These are phyloP conservation scores for Aureococcus anophagefferens DNA, from an alignment of 108 stramenopile species.

Conservation along the genomic window DNA sequence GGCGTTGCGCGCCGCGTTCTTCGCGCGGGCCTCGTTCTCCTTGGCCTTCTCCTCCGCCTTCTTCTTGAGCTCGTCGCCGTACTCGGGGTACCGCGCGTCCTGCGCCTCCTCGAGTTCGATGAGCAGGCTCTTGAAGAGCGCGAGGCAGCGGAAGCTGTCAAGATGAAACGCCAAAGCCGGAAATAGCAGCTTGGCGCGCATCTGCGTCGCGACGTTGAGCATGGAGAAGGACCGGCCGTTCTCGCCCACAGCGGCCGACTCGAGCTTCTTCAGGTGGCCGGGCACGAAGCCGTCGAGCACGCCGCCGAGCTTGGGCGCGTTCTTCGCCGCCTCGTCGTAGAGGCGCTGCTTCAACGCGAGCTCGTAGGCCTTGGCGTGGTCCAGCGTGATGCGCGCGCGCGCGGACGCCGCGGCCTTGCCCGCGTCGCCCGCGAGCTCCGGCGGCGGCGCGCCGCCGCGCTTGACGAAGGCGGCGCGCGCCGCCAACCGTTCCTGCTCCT, in stretches of 20 bases:
- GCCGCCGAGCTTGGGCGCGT: conserved; percentile 53
- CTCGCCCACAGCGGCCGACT: neutral
- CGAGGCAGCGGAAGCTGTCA: conserved; percentile 87
- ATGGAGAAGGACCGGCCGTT: neutral
- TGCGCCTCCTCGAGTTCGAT: conserved; percentile 77
- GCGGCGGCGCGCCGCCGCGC: neutral
- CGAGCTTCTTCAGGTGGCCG: conserved; percentile 49
- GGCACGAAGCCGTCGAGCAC: conserved; percentile 15
- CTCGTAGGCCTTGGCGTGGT: conserved; percentile 93
- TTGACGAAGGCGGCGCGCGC: neutral
- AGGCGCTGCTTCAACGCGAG: conserved; percentile 73
- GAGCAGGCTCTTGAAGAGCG: conserved; percentile 90
- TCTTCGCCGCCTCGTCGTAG: conserved; percentile 57
- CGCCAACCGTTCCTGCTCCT: neutral
- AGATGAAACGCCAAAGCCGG: conserved; percentile 96
- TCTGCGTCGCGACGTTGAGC: conserved; percentile 9
- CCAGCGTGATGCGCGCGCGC: conserved; percentile 82
- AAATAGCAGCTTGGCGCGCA: conserved; percentile 70
- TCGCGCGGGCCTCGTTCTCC: conserved; percentile 62
- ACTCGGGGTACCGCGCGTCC: conserved; percentile 76
- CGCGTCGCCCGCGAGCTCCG: neutral
- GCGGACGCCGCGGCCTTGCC: neutral
- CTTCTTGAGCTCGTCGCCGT: conserved; percentile 78
- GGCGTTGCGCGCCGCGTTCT: conserved; percentile 71
- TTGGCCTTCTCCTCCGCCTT: conserved; percentile 74